phyloP scores from a whole-genome alignment of 2,329 filamentous ascomycete genomes.

The Alternaria conjuncta region DNA sequence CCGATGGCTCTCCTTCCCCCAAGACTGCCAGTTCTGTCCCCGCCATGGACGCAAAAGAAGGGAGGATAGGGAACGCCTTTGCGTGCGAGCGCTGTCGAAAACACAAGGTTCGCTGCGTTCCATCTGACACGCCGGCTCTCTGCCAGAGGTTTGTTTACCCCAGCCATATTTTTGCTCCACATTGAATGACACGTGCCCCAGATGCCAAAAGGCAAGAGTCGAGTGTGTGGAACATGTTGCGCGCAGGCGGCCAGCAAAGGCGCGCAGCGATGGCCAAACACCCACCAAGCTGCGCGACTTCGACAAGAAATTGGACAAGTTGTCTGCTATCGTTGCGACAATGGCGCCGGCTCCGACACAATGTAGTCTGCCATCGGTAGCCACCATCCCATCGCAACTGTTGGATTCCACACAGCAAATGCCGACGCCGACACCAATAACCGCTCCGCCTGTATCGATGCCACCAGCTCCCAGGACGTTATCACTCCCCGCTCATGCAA shows the following conservation, averaged over 20 bases:
- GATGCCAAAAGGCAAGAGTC: conserved; percentile 46
- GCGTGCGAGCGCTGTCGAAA: conserved; percentile 47
- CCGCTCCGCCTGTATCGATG: conserved; percentile 21
- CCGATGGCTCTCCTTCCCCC: conserved; percentile 33
- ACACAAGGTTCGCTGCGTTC: conserved; percentile 47
- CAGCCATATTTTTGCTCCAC: conserved; percentile 13
- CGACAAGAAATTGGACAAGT: conserved; percentile 43
- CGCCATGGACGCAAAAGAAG: conserved; percentile 46
- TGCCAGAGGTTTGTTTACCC: conserved; percentile 43
- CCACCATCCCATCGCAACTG: conserved; percentile 30
- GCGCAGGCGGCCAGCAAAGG: conserved; percentile 44
- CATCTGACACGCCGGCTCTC: conserved; percentile 38
- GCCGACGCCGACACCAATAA: conserved; percentile 16
- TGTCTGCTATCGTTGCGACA: conserved; percentile 41
- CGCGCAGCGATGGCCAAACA: conserved; percentile 32
- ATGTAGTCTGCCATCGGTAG: conserved; percentile 32
- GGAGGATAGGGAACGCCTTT: conserved; percentile 46
- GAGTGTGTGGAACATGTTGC: conserved; percentile 48
- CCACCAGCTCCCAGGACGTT: conserved; percentile 22
- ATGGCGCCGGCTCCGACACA: conserved; percentile 32
- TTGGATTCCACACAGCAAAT: conserved; percentile 30
- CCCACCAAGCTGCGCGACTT: conserved; percentile 42
- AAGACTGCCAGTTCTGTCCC: conserved; percentile 33
- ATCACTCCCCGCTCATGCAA: conserved; percentile 32
- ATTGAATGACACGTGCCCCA: conserved; percentile 42